Evolutionary conservation across 2,329 filamentous ascomycete genomes (phyloP).

Genomic region (Emergomyces orientalis): DNA sequence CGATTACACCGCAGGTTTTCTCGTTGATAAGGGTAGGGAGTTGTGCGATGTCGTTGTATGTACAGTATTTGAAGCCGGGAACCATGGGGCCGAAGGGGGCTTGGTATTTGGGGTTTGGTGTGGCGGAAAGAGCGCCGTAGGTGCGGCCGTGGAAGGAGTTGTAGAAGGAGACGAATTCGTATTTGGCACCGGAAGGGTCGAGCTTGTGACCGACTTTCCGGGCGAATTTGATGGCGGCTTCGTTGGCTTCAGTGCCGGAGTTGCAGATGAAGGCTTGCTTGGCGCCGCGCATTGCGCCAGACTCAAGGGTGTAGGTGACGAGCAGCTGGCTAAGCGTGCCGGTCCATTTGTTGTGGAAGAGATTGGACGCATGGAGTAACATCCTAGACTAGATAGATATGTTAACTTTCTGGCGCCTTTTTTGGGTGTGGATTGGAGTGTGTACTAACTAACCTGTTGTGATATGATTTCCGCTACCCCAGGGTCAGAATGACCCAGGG

Average conservation of each 20-base stretch:
- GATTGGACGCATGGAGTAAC: slow-evolving; percentile 84
- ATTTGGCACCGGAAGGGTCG: slow-evolving; percentile 62
- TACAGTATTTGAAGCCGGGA: slow-evolving; percentile 80
- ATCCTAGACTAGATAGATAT: slow-evolving; percentile 48
- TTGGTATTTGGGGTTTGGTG: slow-evolving; percentile 96
- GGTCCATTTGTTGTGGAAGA: slow-evolving; percentile 96
- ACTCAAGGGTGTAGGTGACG: slow-evolving; percentile 67
- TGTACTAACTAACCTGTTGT: slow-evolving; percentile 53
- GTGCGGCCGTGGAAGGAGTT: slow-evolving; percentile 93
- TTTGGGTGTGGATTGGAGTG: neutral
- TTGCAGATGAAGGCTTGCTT: slow-evolving; percentile 86
- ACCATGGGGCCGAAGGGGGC: slow-evolving; percentile 91
- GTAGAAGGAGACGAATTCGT: slow-evolving; percentile 82
- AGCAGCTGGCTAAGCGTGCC: slow-evolving; percentile 78
- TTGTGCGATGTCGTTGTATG: slow-evolving; percentile 68
- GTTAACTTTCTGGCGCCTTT: neutral
- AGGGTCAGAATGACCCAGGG: slow-evolving; percentile 79
- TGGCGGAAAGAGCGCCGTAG: slow-evolving; percentile 91
- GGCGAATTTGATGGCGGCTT: slow-evolving; percentile 94
- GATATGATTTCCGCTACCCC: slow-evolving; percentile 65
- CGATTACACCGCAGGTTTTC: slow-evolving; percentile 83
- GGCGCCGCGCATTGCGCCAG: slow-evolving; percentile 73
- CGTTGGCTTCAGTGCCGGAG: slow-evolving; percentile 93
- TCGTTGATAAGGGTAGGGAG: slow-evolving; percentile 69
- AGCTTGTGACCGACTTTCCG: slow-evolving; percentile 75